These are phyloP conservation scores for Geotrichum candidum DNA, from an alignment of 1,139 yeast species.

Conservation along the genomic window DNA sequence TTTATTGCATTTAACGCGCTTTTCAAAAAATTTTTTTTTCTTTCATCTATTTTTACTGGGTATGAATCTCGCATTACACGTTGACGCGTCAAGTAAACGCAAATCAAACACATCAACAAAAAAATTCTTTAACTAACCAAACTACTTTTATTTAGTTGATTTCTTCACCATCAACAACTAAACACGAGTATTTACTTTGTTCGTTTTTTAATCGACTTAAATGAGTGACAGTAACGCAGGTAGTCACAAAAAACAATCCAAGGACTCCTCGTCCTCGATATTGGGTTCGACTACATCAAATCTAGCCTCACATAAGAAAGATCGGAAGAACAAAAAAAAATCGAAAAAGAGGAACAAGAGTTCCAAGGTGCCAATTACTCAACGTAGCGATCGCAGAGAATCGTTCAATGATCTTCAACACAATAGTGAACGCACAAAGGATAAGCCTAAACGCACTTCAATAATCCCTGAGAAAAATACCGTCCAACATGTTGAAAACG, in stretches of 20 bases:
- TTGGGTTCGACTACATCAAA: not conserved
- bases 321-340: not conserved
- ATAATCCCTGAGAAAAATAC: not conserved
- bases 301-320: not conserved
- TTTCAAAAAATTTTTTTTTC: too few species aligned
- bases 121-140: too few species aligned
- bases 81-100: too few species aligned
- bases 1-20: too few species aligned
- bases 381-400: not conserved
- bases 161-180: too few species aligned
- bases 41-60: too few species aligned
- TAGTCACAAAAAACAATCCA: not conserved
- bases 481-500: not conserved
- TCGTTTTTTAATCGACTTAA: not conserved
- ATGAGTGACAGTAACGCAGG: not conserved
- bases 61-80: too few species aligned
- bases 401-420: not conserved
- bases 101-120: too few species aligned
- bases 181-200: not conserved
- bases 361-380: not conserved
- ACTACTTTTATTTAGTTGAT: too few species aligned
- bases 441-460: not conserved
- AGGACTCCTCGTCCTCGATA: not conserved
- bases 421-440: not conserved
- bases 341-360: not conserved